Percentiles rank a stretch among this genome's conserved stretches.
These are phyloP conservation scores for Lyophyllum decastes DNA, from an alignment of 768 basidiomycete genomes.

Conservation along the genomic window DNA sequence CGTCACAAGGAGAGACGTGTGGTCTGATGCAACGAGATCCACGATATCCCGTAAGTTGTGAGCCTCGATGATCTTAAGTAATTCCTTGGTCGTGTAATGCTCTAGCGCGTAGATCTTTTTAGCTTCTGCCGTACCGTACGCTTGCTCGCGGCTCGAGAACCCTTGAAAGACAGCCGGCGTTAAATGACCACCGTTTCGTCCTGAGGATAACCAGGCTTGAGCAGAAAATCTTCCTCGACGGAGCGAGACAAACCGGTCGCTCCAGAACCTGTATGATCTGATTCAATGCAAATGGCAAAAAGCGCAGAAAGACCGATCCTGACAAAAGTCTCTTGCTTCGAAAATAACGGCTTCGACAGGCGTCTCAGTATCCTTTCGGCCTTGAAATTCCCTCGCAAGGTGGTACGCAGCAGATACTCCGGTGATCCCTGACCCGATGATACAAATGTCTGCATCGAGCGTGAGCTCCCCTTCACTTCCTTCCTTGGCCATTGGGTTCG, in stretches of 20 bases:
- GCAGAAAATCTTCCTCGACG: background rate
- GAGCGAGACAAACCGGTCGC: conserved; percentile 61
- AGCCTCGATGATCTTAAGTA: conserved; percentile 50
- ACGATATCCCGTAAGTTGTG: conserved; percentile 48
- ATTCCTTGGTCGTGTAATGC: conserved; percentile 46
- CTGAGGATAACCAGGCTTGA: conserved; percentile 31
- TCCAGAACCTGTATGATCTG: conserved; percentile 57
- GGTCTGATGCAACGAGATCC: conserved; percentile 64
- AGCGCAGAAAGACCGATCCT: conserved; percentile 29
- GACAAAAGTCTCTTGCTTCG: conserved; percentile 87
- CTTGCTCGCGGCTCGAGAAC: conserved; percentile 39
- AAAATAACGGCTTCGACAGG: conserved; percentile 61
- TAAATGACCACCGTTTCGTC: conserved; percentile 80
- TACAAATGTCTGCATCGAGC: conserved; percentile 65
- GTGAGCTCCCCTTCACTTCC: conserved; percentile 68
- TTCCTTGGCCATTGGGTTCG: conserved; percentile 65
- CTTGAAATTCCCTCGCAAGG: conserved; percentile 41
- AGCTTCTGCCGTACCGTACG: conserved; percentile 58
- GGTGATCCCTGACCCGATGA: conserved; percentile 81
- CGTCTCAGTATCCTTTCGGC: conserved; percentile 12
- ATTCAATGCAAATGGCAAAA: conserved; percentile 1
- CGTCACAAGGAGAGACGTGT: conserved; percentile 49
- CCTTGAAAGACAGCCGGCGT: conserved; percentile 48
- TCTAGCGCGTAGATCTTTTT: conserved; percentile 57
- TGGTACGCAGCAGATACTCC: conserved; percentile 78